phyloP scores from a whole-genome alignment of 2,329 filamentous ascomycete genomes.

The Amylocarpus encephaloides region DNA sequence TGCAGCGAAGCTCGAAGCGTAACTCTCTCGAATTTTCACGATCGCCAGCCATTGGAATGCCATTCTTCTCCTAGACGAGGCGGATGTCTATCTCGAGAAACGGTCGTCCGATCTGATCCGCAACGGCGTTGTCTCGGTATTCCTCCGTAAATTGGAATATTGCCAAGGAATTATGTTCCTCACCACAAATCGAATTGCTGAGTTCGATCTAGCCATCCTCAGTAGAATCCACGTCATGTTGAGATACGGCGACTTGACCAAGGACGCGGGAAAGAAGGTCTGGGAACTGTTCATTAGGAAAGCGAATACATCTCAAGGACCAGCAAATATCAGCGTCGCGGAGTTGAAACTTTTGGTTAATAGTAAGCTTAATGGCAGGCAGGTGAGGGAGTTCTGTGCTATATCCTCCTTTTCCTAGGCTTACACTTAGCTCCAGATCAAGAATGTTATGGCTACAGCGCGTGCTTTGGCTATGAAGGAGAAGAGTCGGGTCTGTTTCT shows the following conservation, averaged over 20 bases:
- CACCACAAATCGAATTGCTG: too few relatives aligned
- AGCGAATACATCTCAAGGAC: too few relatives aligned
- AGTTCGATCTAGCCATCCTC: too few relatives aligned
- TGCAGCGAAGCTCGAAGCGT: conserved; percentile 37
- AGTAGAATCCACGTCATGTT: too few relatives aligned
- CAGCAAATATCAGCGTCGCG: too few relatives aligned
- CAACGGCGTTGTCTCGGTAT: too few relatives aligned
- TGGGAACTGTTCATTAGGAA: too few relatives aligned
- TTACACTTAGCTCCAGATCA: neutral
- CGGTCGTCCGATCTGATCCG: neutral
- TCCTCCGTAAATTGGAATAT: too few relatives aligned
- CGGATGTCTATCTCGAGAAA: conserved; percentile 14
- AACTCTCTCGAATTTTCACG: conserved; percentile 41
- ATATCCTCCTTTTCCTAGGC: neutral
- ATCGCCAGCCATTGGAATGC: conserved; percentile 34
- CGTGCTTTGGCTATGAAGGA: neutral
- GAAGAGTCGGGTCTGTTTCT: neutral
- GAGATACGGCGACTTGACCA: too few relatives aligned
- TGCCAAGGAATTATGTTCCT: too few relatives aligned
- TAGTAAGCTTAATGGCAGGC: neutral
- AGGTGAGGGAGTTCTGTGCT: neutral
- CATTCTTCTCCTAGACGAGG: conserved; percentile 19
- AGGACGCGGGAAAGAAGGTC: too few relatives aligned
- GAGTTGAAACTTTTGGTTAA: too few relatives aligned
- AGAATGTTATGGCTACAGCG: neutral